Percentiles rank a stretch among this genome's conserved stretches.
phyloP scores from a whole-genome alignment of 139 green algal species.

The Micractinium sp. region DNA sequence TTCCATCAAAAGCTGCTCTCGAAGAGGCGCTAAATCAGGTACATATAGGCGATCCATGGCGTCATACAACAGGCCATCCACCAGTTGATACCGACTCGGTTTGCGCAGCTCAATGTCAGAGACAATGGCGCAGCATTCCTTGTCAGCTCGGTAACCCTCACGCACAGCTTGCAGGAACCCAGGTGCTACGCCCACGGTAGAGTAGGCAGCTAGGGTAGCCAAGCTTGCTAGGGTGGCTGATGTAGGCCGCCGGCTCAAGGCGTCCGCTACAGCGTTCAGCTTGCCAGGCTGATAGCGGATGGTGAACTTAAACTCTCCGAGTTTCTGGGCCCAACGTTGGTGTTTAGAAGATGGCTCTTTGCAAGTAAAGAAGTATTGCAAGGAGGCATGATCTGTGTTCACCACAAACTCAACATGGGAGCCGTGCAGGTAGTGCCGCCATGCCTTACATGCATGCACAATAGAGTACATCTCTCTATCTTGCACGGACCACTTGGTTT shows the following conservation, averaged over 20 bases:
- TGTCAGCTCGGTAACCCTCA: neutral
- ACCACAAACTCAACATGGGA: slow-evolving; percentile 30
- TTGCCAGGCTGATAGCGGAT: slow-evolving; percentile 51
- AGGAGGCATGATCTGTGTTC: slow-evolving; percentile 53
- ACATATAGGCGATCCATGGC: neutral
- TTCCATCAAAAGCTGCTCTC: slow-evolving; percentile 11
- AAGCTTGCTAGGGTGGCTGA: neutral
- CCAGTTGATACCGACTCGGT: neutral
- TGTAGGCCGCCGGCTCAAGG: slow-evolving; percentile 8
- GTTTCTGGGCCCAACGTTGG: slow-evolving; percentile 2
- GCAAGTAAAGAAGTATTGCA: slow-evolving; percentile 43
- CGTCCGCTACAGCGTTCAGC: slow-evolving; percentile 53
- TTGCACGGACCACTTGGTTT: slow-evolving; percentile 48
- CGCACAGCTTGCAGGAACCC: neutral
- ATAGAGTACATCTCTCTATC: slow-evolving; percentile 61
- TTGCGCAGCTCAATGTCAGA: neutral
- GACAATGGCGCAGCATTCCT: neutral
- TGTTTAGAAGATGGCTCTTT: neutral
- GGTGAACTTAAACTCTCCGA: slow-evolving; percentile 32
- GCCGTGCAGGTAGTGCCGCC: slow-evolving; percentile 56
- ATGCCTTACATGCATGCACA: slow-evolving; percentile 36
- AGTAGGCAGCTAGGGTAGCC: neutral
- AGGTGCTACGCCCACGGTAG: too few species aligned
- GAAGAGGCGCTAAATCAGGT: neutral
- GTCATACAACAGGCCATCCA: neutral